phyloP scores from a whole-genome alignment of 768 basidiomycete species.

The Agaricus bisporus region DNA sequence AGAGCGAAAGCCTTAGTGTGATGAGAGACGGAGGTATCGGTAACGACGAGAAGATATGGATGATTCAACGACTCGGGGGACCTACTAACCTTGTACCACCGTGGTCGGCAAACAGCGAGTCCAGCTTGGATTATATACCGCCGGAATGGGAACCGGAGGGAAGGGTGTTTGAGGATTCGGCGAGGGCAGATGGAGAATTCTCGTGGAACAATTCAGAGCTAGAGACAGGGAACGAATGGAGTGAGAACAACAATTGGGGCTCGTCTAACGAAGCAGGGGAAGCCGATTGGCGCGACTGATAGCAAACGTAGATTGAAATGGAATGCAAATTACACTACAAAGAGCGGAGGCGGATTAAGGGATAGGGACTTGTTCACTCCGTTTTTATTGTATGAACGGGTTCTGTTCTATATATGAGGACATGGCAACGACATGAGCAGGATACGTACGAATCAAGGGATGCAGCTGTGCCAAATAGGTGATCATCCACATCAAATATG shows the following conservation, averaged over 20 bases:
- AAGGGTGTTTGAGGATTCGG: slow-evolving; percentile 25
- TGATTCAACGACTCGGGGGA: slow-evolving; percentile 38
- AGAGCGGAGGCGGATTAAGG: slow-evolving; percentile 14
- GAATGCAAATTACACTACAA: slow-evolving; percentile 24
- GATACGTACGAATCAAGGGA: slow-evolving; percentile 70
- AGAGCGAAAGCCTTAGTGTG: slow-evolving; percentile 31
- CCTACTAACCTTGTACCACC: slow-evolving; percentile 20
- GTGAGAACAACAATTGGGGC: slow-evolving; percentile 11
- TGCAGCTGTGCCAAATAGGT: slow-evolving; percentile 95
- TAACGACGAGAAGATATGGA: slow-evolving; percentile 32
- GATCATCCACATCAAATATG: slow-evolving; percentile 96
- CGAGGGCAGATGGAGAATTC: slow-evolving; percentile 35
- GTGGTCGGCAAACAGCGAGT: slow-evolving; percentile 26
- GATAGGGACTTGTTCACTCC: not conserved
- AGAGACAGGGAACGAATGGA: slow-evolving; percentile 24
- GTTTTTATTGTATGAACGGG: slow-evolving; percentile 17
- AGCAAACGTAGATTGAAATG: slow-evolving; percentile 15
- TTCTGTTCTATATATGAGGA: slow-evolving; percentile 6
- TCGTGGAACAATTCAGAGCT: slow-evolving; percentile 35
- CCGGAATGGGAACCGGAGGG: slow-evolving; percentile 36
- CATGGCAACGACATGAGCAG: not conserved
- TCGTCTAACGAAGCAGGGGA: slow-evolving; percentile 12
- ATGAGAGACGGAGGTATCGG: slow-evolving; percentile 28
- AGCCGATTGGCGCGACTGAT: slow-evolving; percentile 26
- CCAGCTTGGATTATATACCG: slow-evolving; percentile 35